Evolutionary conservation across 169 alveolate genomes (phyloP).

Genomic region (Cystoisospora suis): DNA sequence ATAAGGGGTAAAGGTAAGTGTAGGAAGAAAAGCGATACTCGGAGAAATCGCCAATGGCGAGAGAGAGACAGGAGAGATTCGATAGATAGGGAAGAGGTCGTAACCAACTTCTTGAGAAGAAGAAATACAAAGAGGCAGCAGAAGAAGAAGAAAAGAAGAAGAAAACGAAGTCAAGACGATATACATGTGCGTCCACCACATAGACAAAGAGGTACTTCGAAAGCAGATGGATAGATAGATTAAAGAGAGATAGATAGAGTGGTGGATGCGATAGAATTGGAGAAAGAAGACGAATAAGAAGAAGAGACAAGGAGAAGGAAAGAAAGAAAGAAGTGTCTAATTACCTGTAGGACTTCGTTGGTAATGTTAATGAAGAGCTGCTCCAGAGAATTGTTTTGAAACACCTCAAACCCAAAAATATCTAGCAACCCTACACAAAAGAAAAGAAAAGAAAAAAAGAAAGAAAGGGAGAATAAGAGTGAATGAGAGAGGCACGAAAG

Average conservation of each 20-base stretch:
- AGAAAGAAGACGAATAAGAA: neutral
- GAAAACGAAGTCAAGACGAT: neutral
- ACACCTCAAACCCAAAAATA: slow-evolving; percentile 98
- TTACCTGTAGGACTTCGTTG: slow-evolving; percentile 94
- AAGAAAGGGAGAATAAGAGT: neutral
- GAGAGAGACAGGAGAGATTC: neutral
- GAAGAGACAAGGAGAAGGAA: neutral
- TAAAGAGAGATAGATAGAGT: neutral
- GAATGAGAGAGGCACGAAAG: neutral
- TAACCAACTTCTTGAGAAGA: no score
- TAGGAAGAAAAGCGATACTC: neutral
- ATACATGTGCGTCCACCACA: neutral
- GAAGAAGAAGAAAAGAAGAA: neutral
- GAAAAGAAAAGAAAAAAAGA: neutral
- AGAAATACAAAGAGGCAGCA: neutral
- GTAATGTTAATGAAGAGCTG: slow-evolving; percentile 98
- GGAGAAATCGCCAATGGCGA: neutral
- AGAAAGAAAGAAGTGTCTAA: neutral
- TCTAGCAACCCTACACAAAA: slow-evolving; percentile 90
- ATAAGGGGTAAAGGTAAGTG: no score
- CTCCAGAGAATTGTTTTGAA: slow-evolving; percentile 91
- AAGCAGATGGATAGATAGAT: neutral
- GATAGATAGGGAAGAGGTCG: neutral
- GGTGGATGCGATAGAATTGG: neutral
- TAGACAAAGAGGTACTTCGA: neutral